Evolutionary conservation across 805 yeast genomes (phyloP).

Genomic region (Candida tammaniensis): DNA sequence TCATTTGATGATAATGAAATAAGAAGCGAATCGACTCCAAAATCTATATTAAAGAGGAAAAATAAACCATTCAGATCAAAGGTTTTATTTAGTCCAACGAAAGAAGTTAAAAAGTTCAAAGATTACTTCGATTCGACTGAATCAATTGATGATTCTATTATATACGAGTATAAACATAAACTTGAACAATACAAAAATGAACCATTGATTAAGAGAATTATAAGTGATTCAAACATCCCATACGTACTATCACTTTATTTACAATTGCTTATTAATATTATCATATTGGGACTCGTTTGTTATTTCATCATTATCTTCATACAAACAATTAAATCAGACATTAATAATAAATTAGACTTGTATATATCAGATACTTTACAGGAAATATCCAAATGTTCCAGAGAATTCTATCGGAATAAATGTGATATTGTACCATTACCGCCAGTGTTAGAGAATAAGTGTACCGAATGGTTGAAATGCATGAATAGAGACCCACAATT

Average conservation of each 20-base stretch:
- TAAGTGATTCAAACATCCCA: conserved; percentile 49
- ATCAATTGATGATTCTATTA: conserved; percentile 2
- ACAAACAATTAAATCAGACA: conserved; percentile 61
- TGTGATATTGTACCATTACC: conserved; percentile 65
- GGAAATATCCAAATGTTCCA: conserved; percentile 66
- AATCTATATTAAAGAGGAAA: conserved; percentile 11
- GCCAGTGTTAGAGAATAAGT: conserved; percentile 70
- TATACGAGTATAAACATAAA: not conserved
- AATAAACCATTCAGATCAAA: conserved; percentile 10
- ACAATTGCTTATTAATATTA: conserved; percentile 58
- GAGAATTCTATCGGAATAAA: conserved; percentile 67
- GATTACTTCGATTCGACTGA: conserved; percentile 16
- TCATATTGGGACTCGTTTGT: conserved; percentile 48
- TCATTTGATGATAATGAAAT: conserved; percentile 7
- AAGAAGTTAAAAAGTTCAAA: conserved; percentile 19
- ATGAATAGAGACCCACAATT: conserved; percentile 73
- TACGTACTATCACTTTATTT: conserved; percentile 58
- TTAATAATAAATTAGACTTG: conserved; percentile 63
- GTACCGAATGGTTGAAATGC: conserved; percentile 77
- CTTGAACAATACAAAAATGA: conserved; percentile 2
- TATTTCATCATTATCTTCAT: conserved; percentile 52
- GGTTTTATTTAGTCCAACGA: conserved; percentile 35
- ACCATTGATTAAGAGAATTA: conserved; percentile 4
- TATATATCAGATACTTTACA: conserved; percentile 58
- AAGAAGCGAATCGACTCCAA: conserved; percentile 16